Percentiles rank a stretch among this genome's conserved stretches.
phyloP scores from a whole-genome alignment of 1,284 basidiomycete species.

The Cerioporus squamosus region DNA sequence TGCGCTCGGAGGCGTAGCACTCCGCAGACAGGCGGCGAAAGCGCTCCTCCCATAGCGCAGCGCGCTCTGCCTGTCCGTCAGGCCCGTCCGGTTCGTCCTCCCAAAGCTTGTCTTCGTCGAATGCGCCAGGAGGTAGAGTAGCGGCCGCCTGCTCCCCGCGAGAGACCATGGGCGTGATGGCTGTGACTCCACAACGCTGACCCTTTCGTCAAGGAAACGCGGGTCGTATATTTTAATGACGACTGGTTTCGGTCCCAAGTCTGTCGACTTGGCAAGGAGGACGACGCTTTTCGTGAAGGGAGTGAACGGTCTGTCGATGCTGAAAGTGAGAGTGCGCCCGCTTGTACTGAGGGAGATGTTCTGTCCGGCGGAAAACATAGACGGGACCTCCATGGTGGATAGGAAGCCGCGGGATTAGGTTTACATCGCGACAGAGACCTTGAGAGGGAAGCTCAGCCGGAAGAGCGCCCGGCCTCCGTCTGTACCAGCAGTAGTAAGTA shows the following conservation, averaged over 20 bases:
- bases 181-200: background rate
- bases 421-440: too few relatives aligned
- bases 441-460: too few relatives aligned
- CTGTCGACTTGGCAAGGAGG: background rate
- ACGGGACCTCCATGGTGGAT: too few relatives aligned
- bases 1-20: background rate
- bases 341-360: background rate
- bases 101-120: background rate
- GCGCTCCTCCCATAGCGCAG: slow-evolving; percentile 1
- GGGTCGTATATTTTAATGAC: slow-evolving; percentile 17
- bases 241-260: background rate
- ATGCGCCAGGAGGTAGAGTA: background rate
- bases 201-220: slow-evolving; percentile 6
- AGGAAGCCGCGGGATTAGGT: too few relatives aligned
- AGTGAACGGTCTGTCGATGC: slow-evolving; percentile 15
- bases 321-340: slow-evolving; percentile 2
- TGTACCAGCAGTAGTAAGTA: too few relatives aligned
- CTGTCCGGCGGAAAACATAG: slow-evolving; percentile 4
- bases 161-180: slow-evolving; percentile 4
- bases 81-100: background rate
- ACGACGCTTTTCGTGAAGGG: slow-evolving; percentile 23
- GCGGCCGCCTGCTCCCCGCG: background rate
- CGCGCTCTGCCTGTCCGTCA: background rate
- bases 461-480: too few relatives aligned
- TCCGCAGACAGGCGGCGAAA: background rate